phyloP scores from a whole-genome alignment of 2,329 filamentous ascomycete species.

The Alternaria atra region DNA sequence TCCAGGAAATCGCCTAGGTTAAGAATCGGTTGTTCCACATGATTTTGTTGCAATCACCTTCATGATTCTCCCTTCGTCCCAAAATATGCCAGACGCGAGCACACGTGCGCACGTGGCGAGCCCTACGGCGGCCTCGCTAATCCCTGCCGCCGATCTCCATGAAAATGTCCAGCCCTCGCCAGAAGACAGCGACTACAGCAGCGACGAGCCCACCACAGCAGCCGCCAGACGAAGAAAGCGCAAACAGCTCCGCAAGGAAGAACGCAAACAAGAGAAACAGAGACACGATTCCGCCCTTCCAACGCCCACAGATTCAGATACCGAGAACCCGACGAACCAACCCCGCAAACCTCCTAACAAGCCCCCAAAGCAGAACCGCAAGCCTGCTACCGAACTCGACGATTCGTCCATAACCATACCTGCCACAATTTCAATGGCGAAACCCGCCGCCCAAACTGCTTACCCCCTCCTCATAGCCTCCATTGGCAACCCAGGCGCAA shows the following conservation, averaged over 20 bases:
- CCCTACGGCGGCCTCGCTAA: constrained; percentile 24
- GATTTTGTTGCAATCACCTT: background rate
- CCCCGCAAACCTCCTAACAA: constrained; percentile 28
- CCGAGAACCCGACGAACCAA: constrained; percentile 13
- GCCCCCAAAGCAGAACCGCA: constrained; percentile 14
- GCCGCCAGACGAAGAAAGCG: constrained; percentile 21
- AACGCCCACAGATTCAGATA: constrained; percentile 34
- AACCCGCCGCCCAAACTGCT: constrained; percentile 37
- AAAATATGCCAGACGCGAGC: constrained; percentile 37
- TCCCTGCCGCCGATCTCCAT: constrained; percentile 31
- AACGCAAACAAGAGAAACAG: constrained; percentile 32
- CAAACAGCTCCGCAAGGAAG: constrained; percentile 41
- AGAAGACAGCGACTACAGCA: constrained; percentile 10
- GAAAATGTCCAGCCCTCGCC: constrained; percentile 29
- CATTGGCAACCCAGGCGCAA: constrained; percentile 78
- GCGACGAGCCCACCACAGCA: constrained; percentile 8
- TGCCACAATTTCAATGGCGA: constrained; percentile 20
- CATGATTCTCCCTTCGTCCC: background rate
- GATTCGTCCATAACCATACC: background rate
- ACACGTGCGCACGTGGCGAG: constrained; percentile 49
- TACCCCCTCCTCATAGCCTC: constrained; percentile 78
- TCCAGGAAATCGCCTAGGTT: constrained; percentile 1
- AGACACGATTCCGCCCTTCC: constrained; percentile 17
- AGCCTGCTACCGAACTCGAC: background rate
- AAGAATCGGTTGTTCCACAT: background rate